Evolutionary conservation across 2,329 filamentous ascomycete genomes (phyloP), one percentile per base, ranked within the genome.

Genomic region (Berkeleyomyces basicola): DNA sequence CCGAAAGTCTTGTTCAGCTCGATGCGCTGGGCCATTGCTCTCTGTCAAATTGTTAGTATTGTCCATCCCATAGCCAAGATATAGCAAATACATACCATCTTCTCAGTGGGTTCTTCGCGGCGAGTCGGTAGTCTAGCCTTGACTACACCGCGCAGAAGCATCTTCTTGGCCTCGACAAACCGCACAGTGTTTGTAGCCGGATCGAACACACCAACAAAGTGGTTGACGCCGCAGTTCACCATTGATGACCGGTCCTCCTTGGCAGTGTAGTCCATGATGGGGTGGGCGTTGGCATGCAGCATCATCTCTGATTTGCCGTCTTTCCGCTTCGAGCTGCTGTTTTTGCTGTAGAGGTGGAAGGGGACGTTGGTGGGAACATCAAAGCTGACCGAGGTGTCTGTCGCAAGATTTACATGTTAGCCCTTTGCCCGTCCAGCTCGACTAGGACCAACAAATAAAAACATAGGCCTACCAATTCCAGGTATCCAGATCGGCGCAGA

Each of bases 1-100:
- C 89, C 89, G 69, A 95, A 95, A 40, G 86, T 83, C 68, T 87
- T 80, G 47, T 87, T 87, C 10, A 95, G 82, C 1, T 85, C 82
- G 68, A 83, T 85, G 67, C 82, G 82, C 70, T 81, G 80, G 37
- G 85, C 81, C 68, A 79, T 75, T 69, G 79, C 80, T 53, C 76
- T 80, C 82, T 85, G 67, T 64, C 44, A 10, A 40, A 9, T 31
- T 46, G 70, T 71, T 67, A 70, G 67, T 44, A 67, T 11, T 40
- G 3, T 31, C 33, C 37, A 6, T 5, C 46, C 9, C 9, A 9
- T 37, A 14, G 43, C 9, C 39, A 44, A 4, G 36, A 31, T 51
- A 44, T 16, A 31, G 16, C 31, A 4, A 47, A 36, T 4, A 58
- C 63, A n/a, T 62, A 67, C 67, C 58, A 67, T 62, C 42, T 62